Base-by-base conservation (phyloP, 2,329 filamentous ascomycete genomes). In the Didymella arachidicola region DNA sequence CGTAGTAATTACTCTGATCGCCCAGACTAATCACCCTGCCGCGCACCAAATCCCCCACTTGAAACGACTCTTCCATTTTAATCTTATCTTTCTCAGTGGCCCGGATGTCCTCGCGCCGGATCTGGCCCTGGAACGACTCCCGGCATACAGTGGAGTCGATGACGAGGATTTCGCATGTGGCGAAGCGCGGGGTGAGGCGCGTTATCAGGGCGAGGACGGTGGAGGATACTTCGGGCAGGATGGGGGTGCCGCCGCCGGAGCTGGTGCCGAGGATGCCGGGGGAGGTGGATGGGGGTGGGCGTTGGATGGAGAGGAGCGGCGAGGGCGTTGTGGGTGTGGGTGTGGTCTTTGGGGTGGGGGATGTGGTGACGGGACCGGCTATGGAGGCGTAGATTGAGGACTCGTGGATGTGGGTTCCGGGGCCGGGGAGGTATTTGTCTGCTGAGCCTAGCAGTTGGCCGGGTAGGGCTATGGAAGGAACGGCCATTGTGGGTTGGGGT, bases 1-100 rank as follows among this genome's bases (percentile, higher is more conserved):
- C 84, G 77, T 97, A 99, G 77, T 98, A 99, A 71, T 92, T 96
- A 49, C 90, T 88, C 79, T 98, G 93, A 74, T 99, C 95, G 36
- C 95, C 95, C 14, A 98, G 79, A 7, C 91, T 95, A 58, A 96
- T 95, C 71, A 99, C 93, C 55, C 89, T 86, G 4, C 92, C 95
- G 49, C 92, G 82, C 50, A 99, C 91, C 65, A 98, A 87, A 80
- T 99, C 95, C 0, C 95, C 95, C 0, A 96, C 93, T 65, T 93
- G 85, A 74, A 98, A 98, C 71, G 89, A 91, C 76, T 97, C 93
- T 66, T 92, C 89, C 63, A 98, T 91, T 75, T 90, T 92, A 42
- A 97, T 92, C 68, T 92, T 91, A 75, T 98, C 95, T 80, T 97
- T 97, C 80, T 99, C 95, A 18, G 95, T 97, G 3, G 93, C 92